Evolutionary conservation across 345 rosid genomes (phyloP).

Genomic region (Brassica nigra): DNA sequence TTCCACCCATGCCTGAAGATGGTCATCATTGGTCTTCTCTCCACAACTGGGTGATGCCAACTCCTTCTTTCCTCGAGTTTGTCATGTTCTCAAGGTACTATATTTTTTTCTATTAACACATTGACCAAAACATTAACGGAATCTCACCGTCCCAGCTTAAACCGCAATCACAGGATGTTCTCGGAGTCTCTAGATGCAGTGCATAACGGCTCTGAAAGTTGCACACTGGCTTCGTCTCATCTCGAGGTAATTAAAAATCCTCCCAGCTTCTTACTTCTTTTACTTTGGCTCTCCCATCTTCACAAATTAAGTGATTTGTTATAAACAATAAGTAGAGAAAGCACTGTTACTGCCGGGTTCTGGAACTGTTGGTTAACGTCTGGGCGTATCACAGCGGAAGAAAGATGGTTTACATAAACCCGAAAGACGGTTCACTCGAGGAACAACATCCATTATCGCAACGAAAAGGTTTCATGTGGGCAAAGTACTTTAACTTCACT

Average conservation of each 20-base stretch:
- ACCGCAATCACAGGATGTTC: constrained; percentile 69
- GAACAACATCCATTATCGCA: constrained; percentile 77
- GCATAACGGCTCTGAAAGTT: constrained; percentile 45
- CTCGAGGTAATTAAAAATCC: constrained; percentile 58
- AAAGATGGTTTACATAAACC: constrained; percentile 89
- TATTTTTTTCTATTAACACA: background rate
- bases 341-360: constrained; percentile 86
- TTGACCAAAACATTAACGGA: constrained; percentile 1
- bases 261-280: background rate
- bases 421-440: constrained; percentile 58
- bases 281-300: background rate
- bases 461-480: constrained; percentile 76
- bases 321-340: constrained; percentile 59
- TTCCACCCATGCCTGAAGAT: constrained; percentile 96
- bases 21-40: constrained; percentile 89
- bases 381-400: constrained; percentile 96
- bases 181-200: constrained; percentile 83
- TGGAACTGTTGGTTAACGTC: constrained; percentile 82
- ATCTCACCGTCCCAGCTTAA: background rate
- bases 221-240: constrained; percentile 65
- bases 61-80: constrained; percentile 90
- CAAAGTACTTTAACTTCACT: constrained; percentile 70
- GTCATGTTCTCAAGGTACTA: constrained; percentile 85
- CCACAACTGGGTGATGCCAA: constrained; percentile 98
- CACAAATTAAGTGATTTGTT: constrained; percentile 4